Evolutionary conservation across 2,329 filamentous ascomycete genomes (phyloP).

Genomic region (Penicillium sp.): DNA sequence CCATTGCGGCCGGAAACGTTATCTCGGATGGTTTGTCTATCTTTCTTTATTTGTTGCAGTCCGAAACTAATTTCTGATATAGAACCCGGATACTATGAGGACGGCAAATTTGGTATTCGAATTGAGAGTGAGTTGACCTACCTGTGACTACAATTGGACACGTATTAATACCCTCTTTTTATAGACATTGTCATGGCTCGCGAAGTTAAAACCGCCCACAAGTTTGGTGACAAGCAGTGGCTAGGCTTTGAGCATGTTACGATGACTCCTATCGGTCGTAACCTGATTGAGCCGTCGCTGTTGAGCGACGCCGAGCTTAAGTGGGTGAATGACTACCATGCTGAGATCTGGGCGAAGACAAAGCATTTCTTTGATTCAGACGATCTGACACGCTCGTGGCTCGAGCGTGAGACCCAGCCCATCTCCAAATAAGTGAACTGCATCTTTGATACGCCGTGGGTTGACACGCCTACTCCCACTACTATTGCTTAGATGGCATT

Average conservation of each 20-base stretch:
- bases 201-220: conserved; percentile 80
- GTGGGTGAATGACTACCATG: conserved; percentile 86
- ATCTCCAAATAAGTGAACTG: conserved; percentile 43
- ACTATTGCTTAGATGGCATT: background rate
- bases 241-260: conserved; percentile 96
- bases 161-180: conserved; percentile 10
- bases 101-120: conserved; percentile 88
- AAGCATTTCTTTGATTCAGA: conserved; percentile 69
- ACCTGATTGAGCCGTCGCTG: conserved; percentile 72
- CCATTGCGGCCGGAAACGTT: conserved; percentile 87
- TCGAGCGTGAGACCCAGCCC: conserved; percentile 79
- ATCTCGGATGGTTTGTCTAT: conserved; percentile 66
- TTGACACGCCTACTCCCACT: background rate
- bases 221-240: conserved; percentile 91
- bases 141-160: background rate
- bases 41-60: background rate
- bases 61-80: conserved; percentile 12
- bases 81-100: conserved; percentile 96
- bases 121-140: conserved; percentile 67
- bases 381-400: conserved; percentile 70
- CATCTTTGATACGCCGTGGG: background rate
- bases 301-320: conserved; percentile 71
- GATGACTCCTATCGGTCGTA: conserved; percentile 91
- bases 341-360: conserved; percentile 78
- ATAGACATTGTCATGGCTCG: conserved; percentile 79